Percentiles rank a stretch among this genome's conserved stretches.
Evolutionary conservation across 2,329 filamentous ascomycete species (phyloP).

Genomic region (Coniella vitis): DNA sequence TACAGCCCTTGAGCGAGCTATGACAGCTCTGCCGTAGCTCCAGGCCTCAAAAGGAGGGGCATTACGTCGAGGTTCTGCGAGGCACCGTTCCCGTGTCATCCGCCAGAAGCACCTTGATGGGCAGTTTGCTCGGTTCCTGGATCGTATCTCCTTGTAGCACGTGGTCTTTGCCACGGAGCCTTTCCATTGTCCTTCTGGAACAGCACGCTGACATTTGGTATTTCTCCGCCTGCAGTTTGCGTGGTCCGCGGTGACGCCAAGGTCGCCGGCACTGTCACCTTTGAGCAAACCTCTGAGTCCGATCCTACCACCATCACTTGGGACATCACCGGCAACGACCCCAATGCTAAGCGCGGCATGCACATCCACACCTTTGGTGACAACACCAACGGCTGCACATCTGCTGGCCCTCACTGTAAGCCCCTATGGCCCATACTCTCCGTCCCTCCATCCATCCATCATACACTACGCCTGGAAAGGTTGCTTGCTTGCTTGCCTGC

Average conservation of each 20-base stretch:
- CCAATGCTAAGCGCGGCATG: slow-evolving; percentile 95
- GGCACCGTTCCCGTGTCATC: slow-evolving; percentile 23
- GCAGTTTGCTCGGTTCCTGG: slow-evolving; percentile 7
- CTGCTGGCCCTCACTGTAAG: slow-evolving; percentile 94
- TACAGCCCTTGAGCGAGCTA: slow-evolving; percentile 17
- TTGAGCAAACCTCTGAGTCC: slow-evolving; percentile 84
- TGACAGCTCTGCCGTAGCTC: slow-evolving; percentile 8
- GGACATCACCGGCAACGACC: slow-evolving; percentile 86
- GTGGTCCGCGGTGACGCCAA: slow-evolving; percentile 97
- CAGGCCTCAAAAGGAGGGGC: slow-evolving; percentile 7
- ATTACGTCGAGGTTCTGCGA: slow-evolving; percentile 36
- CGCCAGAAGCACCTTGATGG: slow-evolving; percentile 23
- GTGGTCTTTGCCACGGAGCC: background rate
- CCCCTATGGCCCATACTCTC: slow-evolving; percentile 17
- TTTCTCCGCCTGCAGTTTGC: slow-evolving; percentile 57
- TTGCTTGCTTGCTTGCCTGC: background rate
- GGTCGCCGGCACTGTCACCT: slow-evolving; percentile 86
- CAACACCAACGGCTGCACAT: slow-evolving; percentile 99
- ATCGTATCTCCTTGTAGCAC: background rate
- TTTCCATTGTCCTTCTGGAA: background rate
- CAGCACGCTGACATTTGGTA: slow-evolving; percentile 8
- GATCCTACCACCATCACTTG: slow-evolving; percentile 80
- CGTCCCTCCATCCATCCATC: background rate
- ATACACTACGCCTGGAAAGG: no score
- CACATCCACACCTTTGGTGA: slow-evolving; percentile 99